Conservation (phyloP, 2,329 filamentous ascomycete genomes). For the Aureobasidium lini region DNA sequence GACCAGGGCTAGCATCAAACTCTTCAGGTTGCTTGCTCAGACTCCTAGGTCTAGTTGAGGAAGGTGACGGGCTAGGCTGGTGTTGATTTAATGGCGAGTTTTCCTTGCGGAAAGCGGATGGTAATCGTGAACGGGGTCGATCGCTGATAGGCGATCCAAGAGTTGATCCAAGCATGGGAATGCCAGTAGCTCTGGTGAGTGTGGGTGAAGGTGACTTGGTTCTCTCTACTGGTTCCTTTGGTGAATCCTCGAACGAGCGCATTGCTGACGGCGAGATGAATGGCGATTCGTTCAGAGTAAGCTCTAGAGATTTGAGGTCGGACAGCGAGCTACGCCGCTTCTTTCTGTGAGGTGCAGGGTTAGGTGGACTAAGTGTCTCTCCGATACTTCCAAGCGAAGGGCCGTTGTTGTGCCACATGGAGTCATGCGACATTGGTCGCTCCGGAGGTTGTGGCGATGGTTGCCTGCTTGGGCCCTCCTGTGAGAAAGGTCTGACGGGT, state of each 20-base stretch:
- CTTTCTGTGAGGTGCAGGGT: constrained; percentile 44
- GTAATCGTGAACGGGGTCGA: constrained; percentile 25
- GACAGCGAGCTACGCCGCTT: constrained; percentile 89
- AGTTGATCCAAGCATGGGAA: background rate
- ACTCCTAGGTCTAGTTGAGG: constrained; percentile 24
- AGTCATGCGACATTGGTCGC: constrained; percentile 13
- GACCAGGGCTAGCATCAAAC: constrained; percentile 19
- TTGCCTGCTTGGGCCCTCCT: constrained; percentile 39
- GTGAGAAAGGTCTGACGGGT: constrained; percentile 47
- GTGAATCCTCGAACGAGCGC: background rate
- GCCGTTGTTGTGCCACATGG: constrained; percentile 1
- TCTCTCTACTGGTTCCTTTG: background rate
- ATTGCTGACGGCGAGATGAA: constrained; percentile 13
- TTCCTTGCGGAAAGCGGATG: constrained; percentile 35
- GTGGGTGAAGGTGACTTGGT: constrained; percentile 3
- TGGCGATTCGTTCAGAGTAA: constrained; percentile 16
- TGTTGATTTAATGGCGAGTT: constrained; percentile 31
- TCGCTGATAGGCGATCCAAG: constrained; percentile 34
- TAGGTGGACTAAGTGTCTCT: constrained; percentile 3
- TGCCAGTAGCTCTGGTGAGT: background rate
- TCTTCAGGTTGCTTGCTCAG: constrained; percentile 24
- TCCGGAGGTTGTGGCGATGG: constrained; percentile 15
- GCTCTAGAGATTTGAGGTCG: constrained; percentile 67
- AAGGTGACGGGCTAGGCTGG: constrained; percentile 18
- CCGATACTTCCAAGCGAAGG: constrained; percentile 3